A percentile compares a stretch with the other conserved stretches of the same genome.
phyloP scores from a whole-genome alignment of 306 rosid species.

The Delonix regia region DNA sequence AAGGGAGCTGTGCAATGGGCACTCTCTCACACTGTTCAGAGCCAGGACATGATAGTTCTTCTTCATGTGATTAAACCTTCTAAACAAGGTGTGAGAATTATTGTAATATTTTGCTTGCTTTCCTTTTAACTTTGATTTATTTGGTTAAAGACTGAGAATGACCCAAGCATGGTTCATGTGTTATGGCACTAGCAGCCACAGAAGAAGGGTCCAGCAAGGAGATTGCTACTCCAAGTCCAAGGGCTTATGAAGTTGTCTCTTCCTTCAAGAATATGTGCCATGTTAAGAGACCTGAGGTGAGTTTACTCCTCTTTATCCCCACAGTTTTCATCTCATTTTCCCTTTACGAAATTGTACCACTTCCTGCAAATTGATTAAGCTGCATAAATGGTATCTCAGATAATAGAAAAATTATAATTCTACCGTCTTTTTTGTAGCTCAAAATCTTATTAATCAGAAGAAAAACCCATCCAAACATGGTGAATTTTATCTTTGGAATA shows the following conservation, averaged over 20 bases:
- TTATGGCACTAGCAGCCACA: constrained; percentile 34
- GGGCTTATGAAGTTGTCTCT: constrained; percentile 62
- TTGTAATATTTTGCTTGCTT: constrained; percentile 7
- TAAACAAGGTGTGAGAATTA: constrained; percentile 56
- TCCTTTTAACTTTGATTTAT: background rate
- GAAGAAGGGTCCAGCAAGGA: constrained; percentile 57
- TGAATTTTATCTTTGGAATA: constrained; percentile 16
- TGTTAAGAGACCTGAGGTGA: constrained; percentile 81
- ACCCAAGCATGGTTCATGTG: background rate
- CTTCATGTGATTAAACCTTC: constrained; percentile 75
- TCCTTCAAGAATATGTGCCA: constrained; percentile 70
- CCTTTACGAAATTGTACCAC: background rate
- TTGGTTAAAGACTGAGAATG: constrained; percentile 19
- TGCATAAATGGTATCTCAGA: background rate
- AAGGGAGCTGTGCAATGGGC: constrained; percentile 92
- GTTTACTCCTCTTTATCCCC: constrained; percentile 12
- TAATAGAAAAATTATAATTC: background rate
- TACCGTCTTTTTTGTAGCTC: background rate
- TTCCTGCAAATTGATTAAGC: background rate
- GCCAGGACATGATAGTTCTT: constrained; percentile 71
- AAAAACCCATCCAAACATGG: background rate
- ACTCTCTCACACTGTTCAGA: constrained; percentile 81
- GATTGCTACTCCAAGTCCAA: constrained; percentile 48
- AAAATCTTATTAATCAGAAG: constrained; percentile 16
- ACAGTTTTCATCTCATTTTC: background rate